Conservation (phyloP, 257 asterid species). For the Sherardia arvensis region DNA sequence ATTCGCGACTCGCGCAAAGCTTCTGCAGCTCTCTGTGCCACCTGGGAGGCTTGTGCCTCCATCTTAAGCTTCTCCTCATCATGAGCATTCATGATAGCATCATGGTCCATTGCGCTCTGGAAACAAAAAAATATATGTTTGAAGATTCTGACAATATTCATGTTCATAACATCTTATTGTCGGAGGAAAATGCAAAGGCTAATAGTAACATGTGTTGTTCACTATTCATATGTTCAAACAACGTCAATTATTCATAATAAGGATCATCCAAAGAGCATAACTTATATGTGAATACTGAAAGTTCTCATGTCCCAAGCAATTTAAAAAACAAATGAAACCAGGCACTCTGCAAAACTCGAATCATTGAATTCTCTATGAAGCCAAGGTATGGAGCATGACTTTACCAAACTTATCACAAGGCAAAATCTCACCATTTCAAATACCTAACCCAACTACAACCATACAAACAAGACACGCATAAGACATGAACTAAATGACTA, state of each 20-base stretch:
- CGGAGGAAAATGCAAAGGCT: not conserved
- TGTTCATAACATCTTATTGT: not conserved
- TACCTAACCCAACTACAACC: not conserved
- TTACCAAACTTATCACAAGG: not conserved
- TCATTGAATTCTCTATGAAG: not conserved
- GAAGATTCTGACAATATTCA: not conserved
- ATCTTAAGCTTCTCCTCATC: constrained; percentile 72
- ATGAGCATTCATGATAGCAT: constrained; percentile 77
- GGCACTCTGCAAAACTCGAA: not conserved
- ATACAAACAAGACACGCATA: not conserved
- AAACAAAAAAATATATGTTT: constrained; percentile 9
- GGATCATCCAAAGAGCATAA: not conserved
- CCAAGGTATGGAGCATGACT: not conserved
- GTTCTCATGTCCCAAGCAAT: not conserved
- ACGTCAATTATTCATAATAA: not conserved
- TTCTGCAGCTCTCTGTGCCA: constrained; percentile 95
- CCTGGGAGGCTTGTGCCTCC: constrained; percentile 77
- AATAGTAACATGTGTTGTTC: not conserved
- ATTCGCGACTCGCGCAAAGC: constrained; percentile 87
- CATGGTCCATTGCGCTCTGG: constrained; percentile 94
- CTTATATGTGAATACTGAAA: not conserved
- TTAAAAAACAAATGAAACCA: not conserved
- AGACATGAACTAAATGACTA: too few relatives aligned
- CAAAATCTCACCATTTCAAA: not conserved
- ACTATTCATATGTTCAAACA: not conserved